Conservation (phyloP, 2,329 filamentous ascomycete genomes). For the Botrytis elliptica region DNA sequence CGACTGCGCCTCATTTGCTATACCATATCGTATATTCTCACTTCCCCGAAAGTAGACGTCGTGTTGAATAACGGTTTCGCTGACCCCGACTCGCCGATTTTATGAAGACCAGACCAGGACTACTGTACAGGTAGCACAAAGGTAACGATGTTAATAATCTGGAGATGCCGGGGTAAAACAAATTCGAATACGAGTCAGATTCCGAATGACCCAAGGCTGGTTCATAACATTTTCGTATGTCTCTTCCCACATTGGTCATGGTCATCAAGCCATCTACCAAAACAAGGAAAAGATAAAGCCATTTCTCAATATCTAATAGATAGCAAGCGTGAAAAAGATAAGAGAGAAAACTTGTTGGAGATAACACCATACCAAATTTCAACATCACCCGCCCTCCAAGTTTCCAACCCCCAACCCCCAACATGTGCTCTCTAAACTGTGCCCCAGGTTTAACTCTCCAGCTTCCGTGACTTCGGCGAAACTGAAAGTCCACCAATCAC, state of each 20-base stretch:
- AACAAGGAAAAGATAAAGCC: neutral
- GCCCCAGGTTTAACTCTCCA: neutral
- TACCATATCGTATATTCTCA: constrained; percentile 6
- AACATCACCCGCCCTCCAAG: neutral
- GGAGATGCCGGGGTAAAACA: neutral
- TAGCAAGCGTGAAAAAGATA: neutral
- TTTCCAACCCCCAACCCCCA: neutral
- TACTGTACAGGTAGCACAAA: neutral
- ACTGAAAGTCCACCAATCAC: constrained; percentile 10
- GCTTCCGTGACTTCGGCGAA: constrained; percentile 11
- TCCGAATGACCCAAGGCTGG: neutral
- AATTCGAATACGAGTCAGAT: constrained; percentile 14
- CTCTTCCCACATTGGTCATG: neutral
- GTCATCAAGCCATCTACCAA: neutral
- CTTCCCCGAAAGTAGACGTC: neutral
- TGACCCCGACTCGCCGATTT: neutral
- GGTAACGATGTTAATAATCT: neutral
- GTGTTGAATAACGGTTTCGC: neutral
- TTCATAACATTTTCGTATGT: neutral
- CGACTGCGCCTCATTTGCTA: neutral
- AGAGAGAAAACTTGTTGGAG: neutral
- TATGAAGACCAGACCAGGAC: neutral
- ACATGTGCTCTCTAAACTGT: neutral
- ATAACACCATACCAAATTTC: constrained; percentile 1
- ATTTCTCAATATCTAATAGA: neutral